Evolutionary conservation across 2,329 filamentous ascomycete genomes (phyloP), one percentile per base, ranked within the genome.

Genomic region (Colletotrichum siamense): DNA sequence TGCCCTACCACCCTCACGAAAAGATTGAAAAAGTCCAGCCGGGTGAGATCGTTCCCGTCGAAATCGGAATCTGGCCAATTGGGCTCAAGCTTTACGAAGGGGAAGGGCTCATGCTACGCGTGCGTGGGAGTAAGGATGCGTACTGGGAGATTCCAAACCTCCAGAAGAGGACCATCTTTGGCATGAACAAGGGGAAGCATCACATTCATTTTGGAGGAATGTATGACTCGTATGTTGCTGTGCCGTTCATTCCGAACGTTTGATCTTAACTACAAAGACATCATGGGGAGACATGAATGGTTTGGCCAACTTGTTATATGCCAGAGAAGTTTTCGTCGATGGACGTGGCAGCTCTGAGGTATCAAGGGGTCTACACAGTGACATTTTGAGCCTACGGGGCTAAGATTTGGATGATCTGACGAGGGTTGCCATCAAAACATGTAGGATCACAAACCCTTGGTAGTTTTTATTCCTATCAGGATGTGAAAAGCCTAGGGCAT

Each of bases 41-140:
- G 3, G 81, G 80, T 1, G 73, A 66, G 0, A 68, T 82, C 9
- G 80, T 81, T 10, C 70, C 69, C 34, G 64, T 82, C 6, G 81
- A 82, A 6, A 81, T 82, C 44, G 79, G 78, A 5, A 80, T 82
- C 57, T 82, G 80, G 80, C 79, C 80, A 1, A 79, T 79, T 66
- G 80, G 81, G 13, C 78, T 82, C 24, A 79, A 80, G 44, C 81
- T 78, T 36, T 78, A 80, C 59, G 80, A 77, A 4, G 80, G 80
- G 16, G 79, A 81, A 65, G 44, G 44, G 18, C 18, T 52, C 44
- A 52, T 52, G 44, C 44, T 52, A n/a, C 44, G 44, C 16, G 18
- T 52, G 18, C 44, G 44, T 6, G 44, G 44, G 18, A 52, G 44
- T 18, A 52, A 52, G n/a, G 44, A 52, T 22, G 44, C 44, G 18